Conservation (phyloP, 179 eudicot species). For the Heliamphora pulchella region DNA sequence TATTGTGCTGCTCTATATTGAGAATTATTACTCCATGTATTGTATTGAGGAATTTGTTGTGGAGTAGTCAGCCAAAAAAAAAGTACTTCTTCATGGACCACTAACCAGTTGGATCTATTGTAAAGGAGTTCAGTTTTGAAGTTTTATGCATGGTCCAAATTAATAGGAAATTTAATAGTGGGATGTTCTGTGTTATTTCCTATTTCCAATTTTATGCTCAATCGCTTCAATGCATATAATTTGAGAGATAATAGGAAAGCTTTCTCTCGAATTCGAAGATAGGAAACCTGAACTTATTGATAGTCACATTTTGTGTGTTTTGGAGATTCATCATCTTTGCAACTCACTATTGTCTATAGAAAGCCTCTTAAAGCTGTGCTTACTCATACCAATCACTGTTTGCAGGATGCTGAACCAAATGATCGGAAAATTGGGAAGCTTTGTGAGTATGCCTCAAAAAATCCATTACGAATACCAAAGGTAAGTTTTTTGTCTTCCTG, state of each 20-base stretch:
- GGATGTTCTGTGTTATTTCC: not conserved
- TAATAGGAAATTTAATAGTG: not conserved
- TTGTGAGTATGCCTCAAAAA: constrained; percentile 78
- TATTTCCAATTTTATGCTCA: too few species aligned
- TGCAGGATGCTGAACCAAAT: constrained; percentile 75
- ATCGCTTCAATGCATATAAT: too few species aligned
- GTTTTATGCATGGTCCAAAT: not conserved
- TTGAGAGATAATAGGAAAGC: too few species aligned
- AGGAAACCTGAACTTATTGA: not conserved
- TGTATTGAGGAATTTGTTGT: not conserved
- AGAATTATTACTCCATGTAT: not conserved
- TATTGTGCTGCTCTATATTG: not conserved
- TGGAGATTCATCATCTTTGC: constrained; percentile 1
- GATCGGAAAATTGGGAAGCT: constrained; percentile 83
- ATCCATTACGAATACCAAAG: constrained; percentile 82
- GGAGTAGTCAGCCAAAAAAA: not conserved
- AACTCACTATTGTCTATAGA: not conserved
- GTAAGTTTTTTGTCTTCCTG: constrained; percentile 21
- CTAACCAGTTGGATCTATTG: not conserved
- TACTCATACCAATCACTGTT: not conserved
- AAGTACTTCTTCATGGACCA: not conserved
- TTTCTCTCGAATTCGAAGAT: not conserved
- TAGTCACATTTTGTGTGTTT: not conserved
- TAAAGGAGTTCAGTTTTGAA: not conserved
- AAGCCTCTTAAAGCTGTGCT: not conserved